These are phyloP conservation scores for Diplocarpon rosae DNA, from an alignment of 2,329 filamentous ascomycete species.

Conservation along the genomic window DNA sequence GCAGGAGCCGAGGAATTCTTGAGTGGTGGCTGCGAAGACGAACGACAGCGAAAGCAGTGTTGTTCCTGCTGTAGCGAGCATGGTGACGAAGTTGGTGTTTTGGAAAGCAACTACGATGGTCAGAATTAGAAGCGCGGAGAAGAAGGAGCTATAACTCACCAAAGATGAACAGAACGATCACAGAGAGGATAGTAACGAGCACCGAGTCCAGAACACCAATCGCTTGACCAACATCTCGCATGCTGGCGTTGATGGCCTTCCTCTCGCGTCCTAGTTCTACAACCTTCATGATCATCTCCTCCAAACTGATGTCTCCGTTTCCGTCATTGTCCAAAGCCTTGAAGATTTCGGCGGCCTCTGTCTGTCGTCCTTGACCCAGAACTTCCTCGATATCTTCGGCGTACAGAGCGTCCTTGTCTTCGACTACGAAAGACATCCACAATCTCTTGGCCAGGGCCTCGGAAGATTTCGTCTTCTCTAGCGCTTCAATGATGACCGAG, in stretches of 20 bases:
- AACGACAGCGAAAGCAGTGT: conserved; percentile 93
- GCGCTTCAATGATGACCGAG: conserved; percentile 76
- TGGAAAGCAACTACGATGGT: conserved; percentile 62
- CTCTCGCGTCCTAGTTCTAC: conserved; percentile 75
- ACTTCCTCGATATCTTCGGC: conserved; percentile 80
- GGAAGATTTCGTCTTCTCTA: conserved; percentile 73
- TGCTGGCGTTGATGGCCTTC: conserved; percentile 81
- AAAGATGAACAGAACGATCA: conserved; percentile 77
- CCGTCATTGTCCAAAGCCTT: conserved; percentile 68
- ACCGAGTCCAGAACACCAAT: conserved; percentile 84
- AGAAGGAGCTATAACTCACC: conserved; percentile 34
- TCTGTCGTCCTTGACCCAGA: conserved; percentile 60
- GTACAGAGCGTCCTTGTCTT: conserved; percentile 71
- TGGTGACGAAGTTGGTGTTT: conserved; percentile 73
- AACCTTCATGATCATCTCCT: conserved; percentile 75
- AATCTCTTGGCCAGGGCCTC: conserved; percentile 90
- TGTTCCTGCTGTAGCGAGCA: conserved; percentile 81
- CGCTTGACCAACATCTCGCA: conserved; percentile 96
- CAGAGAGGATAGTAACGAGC: conserved; percentile 66
- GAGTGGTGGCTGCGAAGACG: conserved; percentile 81
- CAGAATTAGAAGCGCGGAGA: conserved; percentile 22
- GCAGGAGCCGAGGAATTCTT: conserved; percentile 95
- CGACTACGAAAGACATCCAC: conserved; percentile 96
- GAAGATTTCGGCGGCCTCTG: conserved; percentile 82
- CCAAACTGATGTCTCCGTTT: conserved; percentile 89